Base-by-base conservation (phyloP, 441 rosid genomes). In the Metrosideros polymorpha region DNA sequence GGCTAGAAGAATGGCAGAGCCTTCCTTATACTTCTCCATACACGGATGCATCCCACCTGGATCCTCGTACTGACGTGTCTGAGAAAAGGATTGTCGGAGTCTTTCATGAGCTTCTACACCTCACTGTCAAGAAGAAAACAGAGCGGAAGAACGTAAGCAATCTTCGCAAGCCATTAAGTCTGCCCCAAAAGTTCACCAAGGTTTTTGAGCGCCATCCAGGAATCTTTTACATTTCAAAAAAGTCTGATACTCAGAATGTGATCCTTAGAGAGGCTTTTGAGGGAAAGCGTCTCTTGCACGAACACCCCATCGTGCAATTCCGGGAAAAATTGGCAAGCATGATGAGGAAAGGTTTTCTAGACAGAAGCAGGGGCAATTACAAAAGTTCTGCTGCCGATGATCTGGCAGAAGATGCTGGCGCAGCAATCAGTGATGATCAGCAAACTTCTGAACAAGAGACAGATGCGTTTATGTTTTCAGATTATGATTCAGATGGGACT, bases 81-180 rank as follows among this genome's bases (percentile, higher is more conserved):
- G 99, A 96, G 93, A 96, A 95, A 94, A 93, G 98, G 91, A 94
- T 92, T 15, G 98, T 96, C 0, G 96, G 97, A 14, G 92, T 94
- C 49, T 96, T 96, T 92, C 98, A 96, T 77, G 99, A 96, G 89
- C 95, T 96, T 89, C 96, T 96, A 32, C 94, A 95, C 90, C 94
- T 95, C 7, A 94, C 94, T 1, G 17, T 95, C 85, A 91, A 91
- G 84, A 95, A 95, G 90, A 95, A 89, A 88, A 93, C 92, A 17
- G 94, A 97, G 91, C 94, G 96, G 50, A 92, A 93, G 88, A 96
- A 94, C 19, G 93, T 94, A 53, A 94, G 97, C 85, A 96, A 95
- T 91, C 97, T 94, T 17, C 94, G 97, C 9, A 93, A 92, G 79
- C 94, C 97, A 14, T 90, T 97, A 82, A 91, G 88, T 19, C 88